Percentiles rank a stretch among this genome's conserved stretches.
Conservation (phyloP, 352 stramenopile species). For the Phytophthora foliorum region DNA sequence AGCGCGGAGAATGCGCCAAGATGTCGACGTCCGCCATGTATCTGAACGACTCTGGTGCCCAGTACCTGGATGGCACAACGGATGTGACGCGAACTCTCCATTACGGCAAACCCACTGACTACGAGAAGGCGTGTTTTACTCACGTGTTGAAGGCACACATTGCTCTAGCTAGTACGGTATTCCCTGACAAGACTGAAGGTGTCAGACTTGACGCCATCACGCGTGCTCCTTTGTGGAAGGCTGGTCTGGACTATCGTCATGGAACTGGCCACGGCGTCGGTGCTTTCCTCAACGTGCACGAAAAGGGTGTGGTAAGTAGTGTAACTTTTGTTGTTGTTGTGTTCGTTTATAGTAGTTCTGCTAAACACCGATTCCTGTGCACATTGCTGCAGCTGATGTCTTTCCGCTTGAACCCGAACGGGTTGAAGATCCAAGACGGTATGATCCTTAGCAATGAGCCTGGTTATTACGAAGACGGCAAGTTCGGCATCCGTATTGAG, state of each 20-base stretch:
- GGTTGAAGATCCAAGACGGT: constrained; percentile 87
- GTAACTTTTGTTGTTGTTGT: not conserved
- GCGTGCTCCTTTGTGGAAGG: constrained; percentile 94
- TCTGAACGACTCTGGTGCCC: constrained; percentile 98
- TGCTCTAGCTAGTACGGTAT: constrained; percentile 89
- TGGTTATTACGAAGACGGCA: constrained; percentile 98
- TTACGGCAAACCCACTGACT: constrained; percentile 93
- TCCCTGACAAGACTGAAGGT: constrained; percentile 93
- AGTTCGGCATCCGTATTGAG: constrained; percentile 99
- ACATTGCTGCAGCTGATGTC: constrained; percentile 66
- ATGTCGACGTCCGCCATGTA: constrained; percentile 96
- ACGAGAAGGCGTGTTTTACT: constrained; percentile 97
- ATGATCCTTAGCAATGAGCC: constrained; percentile 99
- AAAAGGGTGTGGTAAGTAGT: constrained; percentile 85
- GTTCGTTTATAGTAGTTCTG: not conserved
- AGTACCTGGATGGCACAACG: constrained; percentile 99
- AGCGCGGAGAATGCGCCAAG: constrained; percentile 81
- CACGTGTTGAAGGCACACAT: constrained; percentile 98
- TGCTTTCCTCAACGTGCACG: constrained; percentile 97
- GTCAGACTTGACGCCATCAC: constrained; percentile 98
- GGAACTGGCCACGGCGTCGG: constrained; percentile 98
- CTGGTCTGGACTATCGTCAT: constrained; percentile 97
- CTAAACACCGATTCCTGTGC: constrained; percentile 15
- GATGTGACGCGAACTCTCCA: constrained; percentile 99
- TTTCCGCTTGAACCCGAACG: constrained; percentile 87